Evolutionary conservation across 1,139 yeast genomes (phyloP).

Genomic region (Hansenula sp.): DNA sequence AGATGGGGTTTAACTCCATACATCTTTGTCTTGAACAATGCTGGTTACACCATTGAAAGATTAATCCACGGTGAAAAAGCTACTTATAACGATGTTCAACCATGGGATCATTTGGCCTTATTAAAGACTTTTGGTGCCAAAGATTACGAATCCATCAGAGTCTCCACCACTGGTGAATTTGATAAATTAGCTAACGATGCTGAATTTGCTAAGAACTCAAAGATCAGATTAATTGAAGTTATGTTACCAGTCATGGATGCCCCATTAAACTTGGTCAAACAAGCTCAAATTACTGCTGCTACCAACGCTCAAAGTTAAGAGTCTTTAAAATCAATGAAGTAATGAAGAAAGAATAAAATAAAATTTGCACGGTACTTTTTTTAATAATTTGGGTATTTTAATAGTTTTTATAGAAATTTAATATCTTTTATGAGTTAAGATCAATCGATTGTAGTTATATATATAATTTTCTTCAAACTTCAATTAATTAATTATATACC

Average conservation of each 20-base stretch:
- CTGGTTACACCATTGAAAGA: slow-evolving; percentile 87
- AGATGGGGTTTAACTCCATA: slow-evolving; percentile 80
- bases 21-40: slow-evolving; percentile 78
- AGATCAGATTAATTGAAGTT: slow-evolving; percentile 74
- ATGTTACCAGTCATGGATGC: slow-evolving; percentile 83
- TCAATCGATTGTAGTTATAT: no score
- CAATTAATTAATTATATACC: no score
- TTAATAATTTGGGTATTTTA: not conserved
- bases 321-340: not conserved
- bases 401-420: not conserved
- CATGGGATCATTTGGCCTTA: slow-evolving; percentile 72
- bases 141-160: slow-evolving; percentile 47
- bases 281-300: slow-evolving; percentile 74
- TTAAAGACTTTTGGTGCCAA: slow-evolving; percentile 72
- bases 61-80: slow-evolving; percentile 81
- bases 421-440: no score
- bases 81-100: slow-evolving; percentile 73
- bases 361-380: not conserved
- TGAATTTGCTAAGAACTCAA: slow-evolving; percentile 55
- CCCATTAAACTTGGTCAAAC: slow-evolving; percentile 65
- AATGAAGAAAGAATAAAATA: not conserved
- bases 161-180: slow-evolving; percentile 64
- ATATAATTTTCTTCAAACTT: no score
- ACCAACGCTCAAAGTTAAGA: slow-evolving; percentile 38
- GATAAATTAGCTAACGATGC: slow-evolving; percentile 51